Conservation (phyloP, 1,284 basidiomycete genomes). For the Boletus sp. region DNA sequence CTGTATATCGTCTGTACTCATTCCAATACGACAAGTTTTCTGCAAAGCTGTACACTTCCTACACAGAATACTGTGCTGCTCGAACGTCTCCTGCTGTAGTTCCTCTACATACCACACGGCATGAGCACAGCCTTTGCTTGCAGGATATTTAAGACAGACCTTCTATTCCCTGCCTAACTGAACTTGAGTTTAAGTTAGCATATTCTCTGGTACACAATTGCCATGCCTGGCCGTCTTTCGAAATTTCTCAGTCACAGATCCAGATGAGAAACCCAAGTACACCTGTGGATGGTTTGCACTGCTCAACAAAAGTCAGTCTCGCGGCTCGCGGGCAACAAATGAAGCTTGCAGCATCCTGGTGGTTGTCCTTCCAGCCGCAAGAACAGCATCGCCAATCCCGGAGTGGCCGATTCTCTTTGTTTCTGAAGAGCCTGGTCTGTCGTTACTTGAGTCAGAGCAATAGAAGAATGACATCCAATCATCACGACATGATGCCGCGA, state of each 20-base stretch:
- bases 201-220: background rate
- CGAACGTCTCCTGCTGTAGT: no score
- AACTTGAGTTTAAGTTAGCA: background rate
- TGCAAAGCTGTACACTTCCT: no score
- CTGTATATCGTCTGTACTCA: no score
- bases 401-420: background rate
- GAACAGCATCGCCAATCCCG: background rate
- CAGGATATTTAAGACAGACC: no score
- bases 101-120: no score
- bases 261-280: constrained; percentile 1
- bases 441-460: background rate
- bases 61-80: no score
- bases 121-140: no score
- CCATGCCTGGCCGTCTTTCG: constrained; percentile 4
- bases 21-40: no score
- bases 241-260: background rate
- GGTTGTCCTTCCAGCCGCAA: no score
- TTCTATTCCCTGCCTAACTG: background rate
- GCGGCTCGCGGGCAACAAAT: constrained; percentile 6
- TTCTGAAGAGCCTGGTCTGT: background rate
- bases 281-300: background rate
- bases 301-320: constrained; percentile 3
- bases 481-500: background rate
- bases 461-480: background rate
- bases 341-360: fast-evolving